A percentile compares a stretch with the other conserved stretches of the same genome.
Conservation (phyloP, 2,329 filamentous ascomycete genomes). For the Diaporthe capsici region DNA sequence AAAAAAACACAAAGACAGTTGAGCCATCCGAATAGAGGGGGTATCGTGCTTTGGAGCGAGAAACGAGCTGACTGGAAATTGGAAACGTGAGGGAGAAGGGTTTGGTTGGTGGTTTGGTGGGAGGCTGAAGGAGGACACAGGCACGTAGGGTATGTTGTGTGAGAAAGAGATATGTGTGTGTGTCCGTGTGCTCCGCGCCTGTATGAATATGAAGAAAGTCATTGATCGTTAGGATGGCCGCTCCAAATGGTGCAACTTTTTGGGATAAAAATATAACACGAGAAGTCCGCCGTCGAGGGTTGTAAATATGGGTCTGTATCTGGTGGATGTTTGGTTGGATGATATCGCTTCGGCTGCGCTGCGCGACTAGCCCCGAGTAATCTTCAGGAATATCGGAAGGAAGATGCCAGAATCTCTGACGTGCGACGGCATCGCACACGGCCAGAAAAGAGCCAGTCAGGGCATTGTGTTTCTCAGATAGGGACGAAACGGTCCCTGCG, state of each 20-base stretch:
- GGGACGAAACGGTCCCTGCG: neutral
- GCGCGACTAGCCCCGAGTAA: neutral
- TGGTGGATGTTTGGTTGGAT: neutral
- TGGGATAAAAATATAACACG: neutral
- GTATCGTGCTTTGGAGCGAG: slow-evolving; percentile 43
- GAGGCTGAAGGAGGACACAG: neutral
- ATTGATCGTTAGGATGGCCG: slow-evolving; percentile 36
- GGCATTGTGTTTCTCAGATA: neutral
- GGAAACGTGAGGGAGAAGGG: slow-evolving; percentile 5
- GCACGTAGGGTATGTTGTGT: neutral
- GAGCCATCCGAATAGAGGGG: slow-evolving; percentile 42
- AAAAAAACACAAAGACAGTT: slow-evolving; percentile 35
- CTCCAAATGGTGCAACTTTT: slow-evolving; percentile 34
- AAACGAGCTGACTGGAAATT: slow-evolving; percentile 39
- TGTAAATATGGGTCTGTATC: neutral
- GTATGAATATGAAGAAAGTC: slow-evolving; percentile 20
- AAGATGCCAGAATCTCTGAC: neutral
- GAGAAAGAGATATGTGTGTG: neutral
- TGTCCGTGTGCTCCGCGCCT: neutral
- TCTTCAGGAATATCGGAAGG: neutral
- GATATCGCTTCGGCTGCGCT: neutral
- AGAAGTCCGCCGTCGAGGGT: neutral
- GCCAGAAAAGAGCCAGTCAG: neutral
- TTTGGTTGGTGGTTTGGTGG: neutral
- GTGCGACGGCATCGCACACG: neutral